Evolutionary conservation across 2,329 filamentous ascomycete species (phyloP).

Genomic region (Fusarium devonianum): DNA sequence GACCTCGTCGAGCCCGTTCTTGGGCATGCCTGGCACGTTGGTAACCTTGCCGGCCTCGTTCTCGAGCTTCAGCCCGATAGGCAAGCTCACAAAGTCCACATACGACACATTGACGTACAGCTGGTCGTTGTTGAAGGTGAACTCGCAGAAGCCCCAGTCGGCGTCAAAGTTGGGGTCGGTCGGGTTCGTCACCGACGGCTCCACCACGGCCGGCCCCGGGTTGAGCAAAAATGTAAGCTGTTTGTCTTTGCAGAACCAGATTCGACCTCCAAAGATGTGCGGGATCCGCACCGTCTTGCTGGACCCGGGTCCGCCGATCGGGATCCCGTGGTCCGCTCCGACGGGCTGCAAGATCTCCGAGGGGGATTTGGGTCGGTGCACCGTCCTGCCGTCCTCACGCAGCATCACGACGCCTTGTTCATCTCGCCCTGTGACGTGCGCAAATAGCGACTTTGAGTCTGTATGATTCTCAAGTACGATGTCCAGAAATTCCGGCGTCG

Average conservation of each 20-base stretch:
- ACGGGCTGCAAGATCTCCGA: conserved; percentile 58
- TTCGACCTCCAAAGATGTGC: conserved; percentile 72
- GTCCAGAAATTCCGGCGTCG: conserved; percentile 53
- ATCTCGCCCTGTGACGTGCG: conserved; percentile 72
- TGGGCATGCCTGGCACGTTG: conserved; percentile 58
- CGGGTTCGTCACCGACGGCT: conserved; percentile 74
- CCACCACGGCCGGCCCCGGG: conserved; percentile 74
- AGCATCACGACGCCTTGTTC: conserved; percentile 68
- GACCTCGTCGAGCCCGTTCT: conserved; percentile 55
- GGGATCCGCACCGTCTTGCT: conserved; percentile 70
- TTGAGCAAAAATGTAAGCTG: conserved; percentile 75
- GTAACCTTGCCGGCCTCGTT: conserved; percentile 54
- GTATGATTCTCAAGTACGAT: conserved; percentile 73
- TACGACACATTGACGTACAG: conserved; percentile 75
- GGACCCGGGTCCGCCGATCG: conserved; percentile 68
- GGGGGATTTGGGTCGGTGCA: conserved; percentile 71
- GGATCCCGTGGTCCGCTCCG: conserved; percentile 66
- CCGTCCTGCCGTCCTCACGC: conserved; percentile 68
- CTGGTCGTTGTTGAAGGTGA: conserved; percentile 68
- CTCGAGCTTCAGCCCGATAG: conserved; percentile 64
- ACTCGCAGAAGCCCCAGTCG: conserved; percentile 73
- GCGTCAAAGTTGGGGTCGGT: conserved; percentile 67
- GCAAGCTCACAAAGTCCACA: conserved; percentile 76
- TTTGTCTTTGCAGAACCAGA: conserved; percentile 72
- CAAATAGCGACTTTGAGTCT: conserved; percentile 63